phyloP scores from a whole-genome alignment of 768 basidiomycete species.

The Coprinellus micaceus region DNA sequence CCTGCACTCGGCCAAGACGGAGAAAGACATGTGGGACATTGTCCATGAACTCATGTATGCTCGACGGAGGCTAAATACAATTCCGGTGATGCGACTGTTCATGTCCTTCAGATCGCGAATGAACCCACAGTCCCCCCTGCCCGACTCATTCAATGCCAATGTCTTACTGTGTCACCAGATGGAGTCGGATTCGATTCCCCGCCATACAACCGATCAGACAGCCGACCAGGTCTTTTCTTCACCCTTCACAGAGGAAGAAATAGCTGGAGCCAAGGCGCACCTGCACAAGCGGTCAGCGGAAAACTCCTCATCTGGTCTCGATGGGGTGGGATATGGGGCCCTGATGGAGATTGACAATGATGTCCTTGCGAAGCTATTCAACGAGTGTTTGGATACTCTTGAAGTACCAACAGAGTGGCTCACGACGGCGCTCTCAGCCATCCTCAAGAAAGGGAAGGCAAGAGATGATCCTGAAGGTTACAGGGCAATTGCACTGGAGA shows the following conservation, averaged over 20 bases:
- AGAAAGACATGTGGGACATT: neutral
- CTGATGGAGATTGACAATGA: slow-evolving; percentile 10
- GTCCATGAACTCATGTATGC: neutral
- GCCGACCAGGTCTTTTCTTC: neutral
- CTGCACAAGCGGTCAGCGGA: neutral
- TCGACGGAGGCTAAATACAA: neutral
- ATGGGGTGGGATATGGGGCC: neutral
- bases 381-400: slow-evolving; percentile 7
- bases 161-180: neutral
- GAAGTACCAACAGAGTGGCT: slow-evolving; percentile 17
- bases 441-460: slow-evolving; percentile 20
- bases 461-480: slow-evolving; percentile 20
- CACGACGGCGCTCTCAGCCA: slow-evolving; percentile 12
- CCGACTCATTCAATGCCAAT: neutral
- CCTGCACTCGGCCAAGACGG: neutral
- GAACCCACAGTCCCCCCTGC: neutral
- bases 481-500: slow-evolving; percentile 25
- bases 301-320: neutral
- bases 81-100: neutral
- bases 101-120: neutral
- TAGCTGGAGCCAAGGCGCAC: neutral
- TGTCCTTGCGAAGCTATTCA: slow-evolving; percentile 12
- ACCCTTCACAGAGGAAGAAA: neutral
- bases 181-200: neutral
- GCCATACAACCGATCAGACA: neutral